Evolutionary conservation across 2,329 filamentous ascomycete genomes (phyloP).

Genomic region (Diplodia sapinea): DNA sequence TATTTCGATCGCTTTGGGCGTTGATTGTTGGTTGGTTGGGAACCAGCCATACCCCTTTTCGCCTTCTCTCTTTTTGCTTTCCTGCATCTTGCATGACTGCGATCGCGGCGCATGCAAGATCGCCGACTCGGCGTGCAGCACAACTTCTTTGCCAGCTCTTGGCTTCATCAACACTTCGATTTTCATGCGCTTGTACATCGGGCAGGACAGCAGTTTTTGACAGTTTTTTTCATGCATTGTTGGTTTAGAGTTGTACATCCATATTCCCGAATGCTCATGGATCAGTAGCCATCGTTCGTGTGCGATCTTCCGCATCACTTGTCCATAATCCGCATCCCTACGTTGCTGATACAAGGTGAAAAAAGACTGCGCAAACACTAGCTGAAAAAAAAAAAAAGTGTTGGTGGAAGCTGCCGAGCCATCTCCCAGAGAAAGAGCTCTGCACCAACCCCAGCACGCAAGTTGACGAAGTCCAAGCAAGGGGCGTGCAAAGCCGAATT

Average conservation of each 20-base stretch:
- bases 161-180: neutral
- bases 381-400: constrained; percentile 7
- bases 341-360: constrained; percentile 25
- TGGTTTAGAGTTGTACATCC: constrained; percentile 26
- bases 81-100: constrained; percentile 20
- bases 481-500: constrained; percentile 5
- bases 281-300: constrained; percentile 10
- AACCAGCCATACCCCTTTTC: constrained; percentile 14
- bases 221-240: constrained; percentile 17
- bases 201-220: constrained; percentile 4
- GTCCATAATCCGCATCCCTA: constrained; percentile 24
- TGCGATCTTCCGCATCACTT: constrained; percentile 18
- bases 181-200: neutral
- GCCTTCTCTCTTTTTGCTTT: neutral
- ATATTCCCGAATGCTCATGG: constrained; percentile 24
- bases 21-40: constrained; percentile 9
- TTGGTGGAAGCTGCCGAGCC: constrained; percentile 13
- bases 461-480: neutral
- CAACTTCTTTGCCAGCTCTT: neutral
- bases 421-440: constrained; percentile 26
- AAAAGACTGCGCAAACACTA: constrained; percentile 5
- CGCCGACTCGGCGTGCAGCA: constrained; percentile 14
- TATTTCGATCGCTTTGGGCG: constrained; percentile 7
- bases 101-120: constrained; percentile 25
- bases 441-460: constrained; percentile 5